These are phyloP conservation scores for Pseudopyricularia javanii DNA, from an alignment of 2,329 filamentous ascomycete species.

Conservation along the genomic window DNA sequence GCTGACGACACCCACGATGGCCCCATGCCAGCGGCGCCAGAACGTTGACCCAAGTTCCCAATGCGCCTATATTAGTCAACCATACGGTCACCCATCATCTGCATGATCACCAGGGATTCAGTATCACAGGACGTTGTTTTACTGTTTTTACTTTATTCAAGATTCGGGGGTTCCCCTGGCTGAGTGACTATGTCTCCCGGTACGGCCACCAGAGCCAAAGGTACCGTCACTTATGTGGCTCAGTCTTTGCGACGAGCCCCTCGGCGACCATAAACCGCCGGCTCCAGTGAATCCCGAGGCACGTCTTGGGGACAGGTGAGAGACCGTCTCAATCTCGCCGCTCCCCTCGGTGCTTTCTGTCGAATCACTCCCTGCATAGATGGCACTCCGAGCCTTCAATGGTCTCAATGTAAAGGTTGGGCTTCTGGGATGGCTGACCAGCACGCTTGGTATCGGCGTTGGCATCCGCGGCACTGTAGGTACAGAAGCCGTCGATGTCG, in stretches of 20 bases:
- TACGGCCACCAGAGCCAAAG: neutral
- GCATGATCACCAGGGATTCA: neutral
- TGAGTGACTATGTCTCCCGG: neutral
- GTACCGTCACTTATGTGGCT: slow-evolving; percentile 1
- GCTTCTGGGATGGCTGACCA: neutral
- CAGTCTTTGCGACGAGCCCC: neutral
- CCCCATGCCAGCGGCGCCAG: no score
- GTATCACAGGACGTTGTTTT: neutral
- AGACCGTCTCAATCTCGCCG: neutral
- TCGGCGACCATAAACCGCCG: neutral
- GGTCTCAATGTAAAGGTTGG: neutral
- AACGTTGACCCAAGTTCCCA: no score
- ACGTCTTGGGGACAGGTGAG: neutral
- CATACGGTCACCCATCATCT: neutral
- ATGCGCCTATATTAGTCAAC: neutral
- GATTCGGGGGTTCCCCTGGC: neutral
- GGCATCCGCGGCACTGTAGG: neutral
- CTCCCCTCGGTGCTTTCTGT: neutral
- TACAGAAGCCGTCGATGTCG: neutral
- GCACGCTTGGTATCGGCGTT: neutral
- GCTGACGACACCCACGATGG: neutral
- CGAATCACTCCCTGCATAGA: neutral
- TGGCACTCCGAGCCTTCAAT: neutral
- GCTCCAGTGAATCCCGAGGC: neutral
- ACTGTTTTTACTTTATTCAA: neutral